phyloP scores from a whole-genome alignment of 768 basidiomycete species.

The Termitomyces sp. region DNA sequence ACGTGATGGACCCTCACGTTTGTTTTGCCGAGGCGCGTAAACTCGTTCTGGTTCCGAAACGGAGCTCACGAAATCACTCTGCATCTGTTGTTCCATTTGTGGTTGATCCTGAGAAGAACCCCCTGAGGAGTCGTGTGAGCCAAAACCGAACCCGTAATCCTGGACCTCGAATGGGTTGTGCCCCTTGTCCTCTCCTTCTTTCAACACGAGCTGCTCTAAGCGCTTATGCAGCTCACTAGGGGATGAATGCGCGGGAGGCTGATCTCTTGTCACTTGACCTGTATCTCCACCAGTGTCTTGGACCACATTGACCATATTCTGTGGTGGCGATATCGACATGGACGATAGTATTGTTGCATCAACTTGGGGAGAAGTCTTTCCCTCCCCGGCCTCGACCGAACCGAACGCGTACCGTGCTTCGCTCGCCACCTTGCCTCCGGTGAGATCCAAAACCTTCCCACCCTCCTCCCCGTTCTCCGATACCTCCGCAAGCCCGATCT shows the following conservation, averaged over 20 bases:
- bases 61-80: background rate
- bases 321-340: background rate
- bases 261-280: background rate
- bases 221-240: slow-evolving; percentile 7
- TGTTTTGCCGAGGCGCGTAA: slow-evolving; percentile 10
- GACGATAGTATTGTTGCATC: background rate
- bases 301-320: background rate
- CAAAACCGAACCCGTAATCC: slow-evolving; percentile 66
- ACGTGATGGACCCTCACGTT: slow-evolving; percentile 3
- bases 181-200: slow-evolving; percentile 12
- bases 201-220: slow-evolving; percentile 5
- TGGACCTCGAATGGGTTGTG: slow-evolving; percentile 52
- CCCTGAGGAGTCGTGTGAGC: slow-evolving; percentile 18
- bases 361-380: background rate
- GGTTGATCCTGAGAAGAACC: background rate
- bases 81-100: slow-evolving; percentile 12
- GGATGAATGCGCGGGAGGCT: background rate
- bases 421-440: slow-evolving; percentile 17
- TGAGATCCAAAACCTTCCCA: slow-evolving; percentile 28
- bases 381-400: slow-evolving; percentile 19
- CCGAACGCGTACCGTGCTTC: slow-evolving; percentile 57
- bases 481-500: slow-evolving; percentile 1
- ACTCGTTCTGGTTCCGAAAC: slow-evolving; percentile 18
- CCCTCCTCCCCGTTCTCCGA: background rate
- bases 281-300: background rate